Conservation (phyloP, 108 stramenopile genomes). For the Cyclotella baltica region DNA sequence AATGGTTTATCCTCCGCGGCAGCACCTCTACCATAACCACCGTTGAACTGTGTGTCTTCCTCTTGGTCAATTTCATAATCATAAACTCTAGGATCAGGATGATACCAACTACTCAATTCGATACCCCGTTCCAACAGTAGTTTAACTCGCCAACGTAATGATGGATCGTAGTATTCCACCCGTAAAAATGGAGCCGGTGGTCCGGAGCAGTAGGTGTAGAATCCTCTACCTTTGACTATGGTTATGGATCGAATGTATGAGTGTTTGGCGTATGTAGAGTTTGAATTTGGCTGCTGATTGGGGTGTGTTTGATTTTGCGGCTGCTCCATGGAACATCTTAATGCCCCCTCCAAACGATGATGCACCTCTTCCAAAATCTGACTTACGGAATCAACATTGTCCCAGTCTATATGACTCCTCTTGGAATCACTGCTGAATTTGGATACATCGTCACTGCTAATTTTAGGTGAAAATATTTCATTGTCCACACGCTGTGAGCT, state of each 20-base stretch:
- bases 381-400: slow-evolving; percentile 55
- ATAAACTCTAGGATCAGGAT: slow-evolving; percentile 76
- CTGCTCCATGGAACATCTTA: slow-evolving; percentile 34
- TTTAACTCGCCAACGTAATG: slow-evolving; percentile 84
- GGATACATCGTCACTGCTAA: neutral
- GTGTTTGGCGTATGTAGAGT: neutral
- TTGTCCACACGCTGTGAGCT: neutral
- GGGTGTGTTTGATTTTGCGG: neutral
- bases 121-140: slow-evolving; percentile 78
- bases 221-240: slow-evolving; percentile 80
- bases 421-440: slow-evolving; percentile 15
- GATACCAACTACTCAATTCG: slow-evolving; percentile 63
- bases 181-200: slow-evolving; percentile 72
- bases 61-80: slow-evolving; percentile 39
- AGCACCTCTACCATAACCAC: slow-evolving; percentile 16
- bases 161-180: slow-evolving; percentile 91
- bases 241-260: slow-evolving; percentile 74
- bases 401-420: slow-evolving; percentile 69
- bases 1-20: slow-evolving; percentile 46
- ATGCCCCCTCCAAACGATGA: slow-evolving; percentile 46
- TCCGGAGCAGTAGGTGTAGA: slow-evolving; percentile 86
- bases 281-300: neutral
- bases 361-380: slow-evolving; percentile 47
- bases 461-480: neutral
- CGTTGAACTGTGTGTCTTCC: neutral